These are phyloP conservation scores for Tilletia caries DNA, from an alignment of 1,284 basidiomycete species.

Conservation along the genomic window DNA sequence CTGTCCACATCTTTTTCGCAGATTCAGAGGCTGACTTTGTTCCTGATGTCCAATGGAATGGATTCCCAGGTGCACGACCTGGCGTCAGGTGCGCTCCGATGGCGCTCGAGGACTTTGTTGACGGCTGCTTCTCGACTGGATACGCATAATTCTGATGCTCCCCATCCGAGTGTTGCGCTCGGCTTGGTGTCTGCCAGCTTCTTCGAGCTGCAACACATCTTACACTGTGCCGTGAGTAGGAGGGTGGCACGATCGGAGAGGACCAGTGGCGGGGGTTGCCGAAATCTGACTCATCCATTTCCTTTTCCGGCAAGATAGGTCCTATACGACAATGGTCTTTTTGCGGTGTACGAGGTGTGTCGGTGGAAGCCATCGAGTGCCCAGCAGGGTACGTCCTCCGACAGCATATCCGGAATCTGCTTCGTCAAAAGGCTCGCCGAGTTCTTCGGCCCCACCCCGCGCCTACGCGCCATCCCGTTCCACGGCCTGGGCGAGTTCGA, in stretches of 20 bases:
- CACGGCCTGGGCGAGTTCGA: conserved; percentile 7
- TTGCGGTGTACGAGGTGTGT: conserved; percentile 9
- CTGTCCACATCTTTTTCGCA: no score
- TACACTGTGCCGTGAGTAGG: not conserved
- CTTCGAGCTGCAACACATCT: not conserved
- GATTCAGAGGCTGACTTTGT: no score
- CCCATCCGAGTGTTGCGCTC: not conserved
- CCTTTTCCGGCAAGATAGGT: not conserved
- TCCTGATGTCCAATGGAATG: no score
- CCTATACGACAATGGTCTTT: conserved; percentile 6
- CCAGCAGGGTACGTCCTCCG: not conserved
- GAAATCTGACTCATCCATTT: not conserved
- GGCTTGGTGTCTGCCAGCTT: not conserved
- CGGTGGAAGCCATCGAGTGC: not conserved
- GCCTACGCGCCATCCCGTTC: conserved; percentile 1
- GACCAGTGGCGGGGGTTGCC: not conserved
- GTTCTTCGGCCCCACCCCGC: not conserved
- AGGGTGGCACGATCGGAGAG: not conserved
- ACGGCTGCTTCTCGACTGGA: not conserved
- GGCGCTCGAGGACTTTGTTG: not conserved
- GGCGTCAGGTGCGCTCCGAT: not conserved
- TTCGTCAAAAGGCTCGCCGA: conserved; percentile 5
- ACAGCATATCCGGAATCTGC: not conserved
- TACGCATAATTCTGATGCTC: not conserved
- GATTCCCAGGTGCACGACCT: conserved; percentile 2